phyloP scores from a whole-genome alignment of 768 basidiomycete species.

The Russula dissimulans region DNA sequence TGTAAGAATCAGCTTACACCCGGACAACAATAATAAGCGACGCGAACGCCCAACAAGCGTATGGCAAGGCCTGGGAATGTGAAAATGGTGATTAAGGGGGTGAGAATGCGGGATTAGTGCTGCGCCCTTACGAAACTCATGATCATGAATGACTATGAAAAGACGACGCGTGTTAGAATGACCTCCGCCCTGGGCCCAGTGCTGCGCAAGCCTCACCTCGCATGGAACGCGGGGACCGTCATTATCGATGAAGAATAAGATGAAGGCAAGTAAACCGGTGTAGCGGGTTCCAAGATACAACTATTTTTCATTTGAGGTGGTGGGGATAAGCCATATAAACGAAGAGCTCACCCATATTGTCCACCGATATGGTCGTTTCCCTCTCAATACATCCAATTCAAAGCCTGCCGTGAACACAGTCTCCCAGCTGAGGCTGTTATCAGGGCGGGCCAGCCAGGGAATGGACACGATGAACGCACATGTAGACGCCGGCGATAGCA shows the following conservation, averaged over 20 bases:
- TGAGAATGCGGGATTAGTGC: background rate
- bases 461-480: background rate
- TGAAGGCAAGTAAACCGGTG: background rate
- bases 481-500: background rate
- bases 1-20: background rate
- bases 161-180: background rate
- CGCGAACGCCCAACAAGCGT: background rate
- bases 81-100: background rate
- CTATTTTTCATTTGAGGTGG: background rate
- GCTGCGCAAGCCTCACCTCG: background rate
- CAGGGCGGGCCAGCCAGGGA: background rate
- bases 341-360: conserved; percentile 3
- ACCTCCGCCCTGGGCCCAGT: background rate
- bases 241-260: background rate
- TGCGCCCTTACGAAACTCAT: background rate
- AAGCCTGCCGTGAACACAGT: background rate
- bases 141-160: background rate
- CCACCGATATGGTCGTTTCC: conserved; percentile 8
- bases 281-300: conserved; percentile 11
- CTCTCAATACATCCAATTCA: background rate
- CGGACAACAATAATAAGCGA: background rate
- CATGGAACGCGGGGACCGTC: background rate
- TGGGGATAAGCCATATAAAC: too few species aligned
- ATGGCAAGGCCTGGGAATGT: background rate
- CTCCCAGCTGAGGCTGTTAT: background rate